Conservation (phyloP, 768 basidiomycete genomes). For the Boletus rufocinnamomeus region DNA sequence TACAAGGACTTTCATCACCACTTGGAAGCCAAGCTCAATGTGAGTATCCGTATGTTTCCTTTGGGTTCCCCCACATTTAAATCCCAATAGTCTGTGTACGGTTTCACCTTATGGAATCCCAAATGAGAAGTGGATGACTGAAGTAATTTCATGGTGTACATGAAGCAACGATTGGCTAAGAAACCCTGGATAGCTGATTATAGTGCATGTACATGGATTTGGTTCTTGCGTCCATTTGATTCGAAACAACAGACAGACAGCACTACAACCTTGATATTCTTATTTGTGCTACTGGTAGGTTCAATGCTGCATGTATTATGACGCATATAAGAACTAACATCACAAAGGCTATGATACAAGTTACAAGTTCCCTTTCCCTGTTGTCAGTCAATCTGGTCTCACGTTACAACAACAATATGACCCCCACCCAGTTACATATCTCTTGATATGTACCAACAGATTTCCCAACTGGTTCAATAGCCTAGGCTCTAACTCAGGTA, state of each 20-base stretch:
- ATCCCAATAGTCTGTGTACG: slow-evolving; percentile 32
- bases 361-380: slow-evolving; percentile 48
- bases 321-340: neutral
- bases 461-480: slow-evolving; percentile 71
- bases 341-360: slow-evolving; percentile 45
- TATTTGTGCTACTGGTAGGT: slow-evolving; percentile 58
- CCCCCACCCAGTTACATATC: slow-evolving; percentile 58
- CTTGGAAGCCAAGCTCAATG: slow-evolving; percentile 51
- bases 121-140: slow-evolving; percentile 35
- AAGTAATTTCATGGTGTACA: slow-evolving; percentile 43
- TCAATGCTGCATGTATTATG: neutral
- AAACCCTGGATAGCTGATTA: slow-evolving; percentile 64
- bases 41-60: neutral
- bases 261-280: slow-evolving; percentile 58
- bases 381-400: slow-evolving; percentile 55
- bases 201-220: slow-evolving; percentile 2
- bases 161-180: slow-evolving; percentile 52
- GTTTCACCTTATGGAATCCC: slow-evolving; percentile 43
- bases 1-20: slow-evolving; percentile 51
- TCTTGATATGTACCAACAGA: slow-evolving; percentile 59
- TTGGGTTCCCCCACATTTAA: neutral
- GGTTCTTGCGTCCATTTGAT: neutral
- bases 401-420: slow-evolving; percentile 55
- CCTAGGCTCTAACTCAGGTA: slow-evolving; percentile 56
- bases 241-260: slow-evolving; percentile 53